Evolutionary conservation across 768 basidiomycete species (phyloP), one percentile per base, ranked within the genome.

Genomic region (Dentipellis fragilis): DNA sequence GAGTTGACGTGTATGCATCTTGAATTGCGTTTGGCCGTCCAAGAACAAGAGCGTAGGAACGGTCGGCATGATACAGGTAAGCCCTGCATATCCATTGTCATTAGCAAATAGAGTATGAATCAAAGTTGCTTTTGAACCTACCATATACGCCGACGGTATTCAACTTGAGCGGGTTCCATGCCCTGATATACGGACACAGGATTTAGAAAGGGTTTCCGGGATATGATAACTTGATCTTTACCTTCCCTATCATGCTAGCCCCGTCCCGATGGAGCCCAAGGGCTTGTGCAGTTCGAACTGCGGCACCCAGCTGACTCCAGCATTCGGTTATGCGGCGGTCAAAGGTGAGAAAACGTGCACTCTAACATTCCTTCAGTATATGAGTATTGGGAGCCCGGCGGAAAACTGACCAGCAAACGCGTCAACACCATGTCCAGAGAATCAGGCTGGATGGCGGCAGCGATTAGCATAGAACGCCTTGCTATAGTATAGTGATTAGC

Each of bases 271-370:
- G 93, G 37, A 97, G 71, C 9, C 93, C 94, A 19, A 97, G 80
- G 3, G 93, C 93, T 64, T 95, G 93, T 9, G 93, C 93, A 35
- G 93, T 96, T 57, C 93, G 73, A 12, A 97, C 85, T 49, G 91
- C 91, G 6, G 93, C 93, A 37, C 93, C 93, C 16, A 97, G 75
- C 64, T 95, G 92, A 66, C 89, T 92, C 92, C 93, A 97, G 64
- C 93, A 93, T 71, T 96, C 93, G 8, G 93, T 93, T 57, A 95
- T 87, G 49, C 89, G 82, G 49, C 88, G 81, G 65, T 91, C 88
- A 64, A 90, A 81, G 4, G 79, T 75, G 50, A 83, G 66, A 62
- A 81, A 80, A 59, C 89, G 74, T 54, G 92, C 90, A 51, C 80
- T 83, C 82, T 84, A 61, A 51, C 58, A 58, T 55, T 57, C 22